Base-by-base conservation (phyloP, 495 filamentous ascomycete genomes). In the Talaromyces nanjingensis region DNA sequence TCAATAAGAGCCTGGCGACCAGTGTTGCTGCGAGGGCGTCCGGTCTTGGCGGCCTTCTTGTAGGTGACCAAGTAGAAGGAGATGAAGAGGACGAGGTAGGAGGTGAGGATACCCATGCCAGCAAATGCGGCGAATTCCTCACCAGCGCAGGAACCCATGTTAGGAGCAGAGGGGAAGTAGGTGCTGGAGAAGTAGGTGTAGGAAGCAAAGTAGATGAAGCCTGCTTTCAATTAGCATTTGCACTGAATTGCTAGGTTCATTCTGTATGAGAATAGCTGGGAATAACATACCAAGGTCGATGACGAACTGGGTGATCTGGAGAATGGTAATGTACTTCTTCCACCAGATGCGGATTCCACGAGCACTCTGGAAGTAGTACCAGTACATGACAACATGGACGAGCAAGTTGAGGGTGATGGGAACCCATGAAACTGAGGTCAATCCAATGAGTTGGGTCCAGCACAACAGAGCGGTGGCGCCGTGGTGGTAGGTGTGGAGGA, bases 31-130 rank as follows among this genome's bases (percentile, higher is more conserved):
- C 79, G 71, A 64, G 81, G 76, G 54, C 83, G 72, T 58, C 77
- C 73, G 68, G 80, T 74, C 82, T 90, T 91, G 70, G 84, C 83
- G 59, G 85, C 80, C 85, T 96, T 96, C 78, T 90, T 92, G 81
- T 98, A 98, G 62, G 94, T 98, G 57, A 91, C 91, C 66, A 96
- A 81, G 84, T 98, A 98, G 89, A 98, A 98, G 59, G 89, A 92
- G 81, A 98, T 96, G 86, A 98, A 98, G 63, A 98, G 90, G 66
- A 97, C 81, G 63, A 98, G 86, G 84, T 98, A 98, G 52, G 90
- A 94, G 78, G 83, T 90, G 69, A 98, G 79, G 71, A 97, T 96
- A 64, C 81, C 91, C 63, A 97, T 93, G 68, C 94, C 94, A 60
- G 93, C 85, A 73, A 97, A 91, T 27, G 94, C 94, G 60, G 94